phyloP scores from a whole-genome alignment of 768 basidiomycete species.

The Leccinum barrowsii region DNA sequence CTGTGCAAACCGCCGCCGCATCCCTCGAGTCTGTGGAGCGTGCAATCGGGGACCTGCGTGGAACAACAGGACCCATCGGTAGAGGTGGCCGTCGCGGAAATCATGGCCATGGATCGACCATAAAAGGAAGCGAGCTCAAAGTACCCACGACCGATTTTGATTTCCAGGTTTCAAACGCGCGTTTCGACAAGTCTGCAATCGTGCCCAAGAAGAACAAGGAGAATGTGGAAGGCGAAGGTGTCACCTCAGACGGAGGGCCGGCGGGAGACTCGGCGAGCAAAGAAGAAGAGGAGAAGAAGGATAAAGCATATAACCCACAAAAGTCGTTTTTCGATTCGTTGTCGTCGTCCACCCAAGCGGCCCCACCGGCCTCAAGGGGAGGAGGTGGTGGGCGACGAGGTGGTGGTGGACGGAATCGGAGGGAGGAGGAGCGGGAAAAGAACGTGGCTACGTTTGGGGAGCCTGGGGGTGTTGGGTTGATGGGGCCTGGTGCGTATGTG shows the following conservation, averaged over 20 bases:
- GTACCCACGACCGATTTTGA: conserved; percentile 82
- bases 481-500: conserved; percentile 79
- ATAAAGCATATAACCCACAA: conserved; percentile 66
- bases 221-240: conserved; percentile 29
- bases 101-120: conserved; percentile 24
- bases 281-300: conserved; percentile 39
- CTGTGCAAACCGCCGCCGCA: conserved; percentile 68
- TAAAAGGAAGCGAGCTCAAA: conserved; percentile 37
- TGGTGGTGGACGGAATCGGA: conserved; percentile 58
- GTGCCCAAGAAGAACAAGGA: conserved; percentile 34
- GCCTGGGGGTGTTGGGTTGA: conserved; percentile 70
- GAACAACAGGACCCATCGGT: conserved; percentile 34
- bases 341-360: conserved; percentile 44
- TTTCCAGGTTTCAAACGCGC: conserved; percentile 72
- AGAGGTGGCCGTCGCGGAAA: conserved; percentile 38
- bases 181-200: conserved; percentile 72
- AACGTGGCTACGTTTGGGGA: conserved; percentile 89
- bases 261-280: conserved; percentile 21
- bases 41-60: conserved; percentile 49
- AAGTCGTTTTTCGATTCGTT: conserved; percentile 80
- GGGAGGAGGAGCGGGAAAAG: conserved; percentile 81
- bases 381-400: conserved; percentile 40
- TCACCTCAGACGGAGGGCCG: conserved; percentile 28
- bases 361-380: conserved; percentile 32
- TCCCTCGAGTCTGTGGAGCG: conserved; percentile 72